Percentiles rank a stretch among this genome's conserved stretches.
Evolutionary conservation across 129 eudicot species (phyloP).

Genomic region (Tagetes patula): DNA sequence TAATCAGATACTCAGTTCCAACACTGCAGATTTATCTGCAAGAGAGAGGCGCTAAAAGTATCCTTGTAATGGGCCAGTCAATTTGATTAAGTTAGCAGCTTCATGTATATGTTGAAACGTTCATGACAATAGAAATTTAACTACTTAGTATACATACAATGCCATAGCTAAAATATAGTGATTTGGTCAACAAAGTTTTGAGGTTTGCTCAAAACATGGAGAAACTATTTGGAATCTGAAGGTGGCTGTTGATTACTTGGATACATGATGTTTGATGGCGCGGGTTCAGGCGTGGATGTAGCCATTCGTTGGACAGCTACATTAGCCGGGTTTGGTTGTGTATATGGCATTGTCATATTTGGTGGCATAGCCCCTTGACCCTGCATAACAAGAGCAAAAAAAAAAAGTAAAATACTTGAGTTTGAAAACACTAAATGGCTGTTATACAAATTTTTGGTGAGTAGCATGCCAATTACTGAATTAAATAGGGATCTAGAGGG

Average conservation of each 20-base stretch:
- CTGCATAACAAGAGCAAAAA: constrained; percentile 26
- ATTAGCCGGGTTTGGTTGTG: constrained; percentile 17
- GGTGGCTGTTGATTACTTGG: constrained; percentile 28
- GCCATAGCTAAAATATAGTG: not conserved
- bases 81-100: constrained; percentile 4
- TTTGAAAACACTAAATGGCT: not conserved
- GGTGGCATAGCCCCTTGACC: constrained; percentile 39
- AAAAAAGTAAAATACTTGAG: not conserved
- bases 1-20: not conserved
- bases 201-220: constrained; percentile 16
- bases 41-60: constrained; percentile 7
- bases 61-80: not conserved
- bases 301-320: constrained; percentile 15
- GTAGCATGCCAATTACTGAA: too few relatives aligned
- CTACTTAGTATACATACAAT: constrained; percentile 14
- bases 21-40: not conserved
- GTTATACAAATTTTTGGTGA: not conserved
- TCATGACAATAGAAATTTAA: not conserved
- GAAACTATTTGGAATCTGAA: constrained; percentile 19
- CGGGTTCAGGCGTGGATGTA: not conserved
- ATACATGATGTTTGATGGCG: constrained; percentile 26
- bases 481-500: too few relatives aligned
- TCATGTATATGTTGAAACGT: constrained; percentile 10
- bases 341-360: constrained; percentile 18
- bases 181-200: constrained; percentile 4